Percentiles rank a stretch among this genome's conserved stretches.
Evolutionary conservation across 2,329 filamentous ascomycete genomes (phyloP).

Genomic region (Venturia asperata): DNA sequence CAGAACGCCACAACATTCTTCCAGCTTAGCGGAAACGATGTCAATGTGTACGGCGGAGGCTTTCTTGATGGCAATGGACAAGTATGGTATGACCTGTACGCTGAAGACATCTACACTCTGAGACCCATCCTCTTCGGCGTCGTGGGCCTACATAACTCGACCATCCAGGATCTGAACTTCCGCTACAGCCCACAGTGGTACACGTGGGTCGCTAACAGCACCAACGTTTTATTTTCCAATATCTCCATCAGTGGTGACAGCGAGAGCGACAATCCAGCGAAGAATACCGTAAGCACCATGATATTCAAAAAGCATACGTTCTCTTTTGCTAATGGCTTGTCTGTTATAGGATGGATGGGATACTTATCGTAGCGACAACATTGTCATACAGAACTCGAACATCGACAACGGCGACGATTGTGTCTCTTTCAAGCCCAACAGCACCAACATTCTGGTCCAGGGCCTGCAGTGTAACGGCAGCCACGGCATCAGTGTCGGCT

Average conservation of each 20-base stretch:
- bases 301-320: background rate
- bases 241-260: conserved; percentile 27
- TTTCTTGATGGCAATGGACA: conserved; percentile 60
- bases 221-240: conserved; percentile 54
- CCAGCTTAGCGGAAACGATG: conserved; percentile 57
- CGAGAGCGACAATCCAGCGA: conserved; percentile 39
- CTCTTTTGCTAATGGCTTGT: conserved; percentile 19
- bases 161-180: conserved; percentile 54
- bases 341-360: background rate
- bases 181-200: conserved; percentile 57
- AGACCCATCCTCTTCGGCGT: conserved; percentile 53
- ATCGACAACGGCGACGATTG: conserved; percentile 64
- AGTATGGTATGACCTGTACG: conserved; percentile 54
- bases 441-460: conserved; percentile 57
- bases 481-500: conserved; percentile 62
- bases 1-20: conserved; percentile 64
- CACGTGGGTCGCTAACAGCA: conserved; percentile 61
- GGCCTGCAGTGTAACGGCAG: conserved; percentile 58
- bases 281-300: conserved; percentile 10
- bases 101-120: conserved; percentile 49
- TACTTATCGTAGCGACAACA: conserved; percentile 49
- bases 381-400: conserved; percentile 60
- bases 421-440: conserved; percentile 66
- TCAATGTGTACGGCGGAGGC: conserved; percentile 63
- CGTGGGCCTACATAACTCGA: conserved; percentile 51